Percentiles rank a stretch among this genome's conserved stretches.
phyloP scores from a whole-genome alignment of 495 filamentous ascomycete genomes.

The Penicillium maclennaniae region DNA sequence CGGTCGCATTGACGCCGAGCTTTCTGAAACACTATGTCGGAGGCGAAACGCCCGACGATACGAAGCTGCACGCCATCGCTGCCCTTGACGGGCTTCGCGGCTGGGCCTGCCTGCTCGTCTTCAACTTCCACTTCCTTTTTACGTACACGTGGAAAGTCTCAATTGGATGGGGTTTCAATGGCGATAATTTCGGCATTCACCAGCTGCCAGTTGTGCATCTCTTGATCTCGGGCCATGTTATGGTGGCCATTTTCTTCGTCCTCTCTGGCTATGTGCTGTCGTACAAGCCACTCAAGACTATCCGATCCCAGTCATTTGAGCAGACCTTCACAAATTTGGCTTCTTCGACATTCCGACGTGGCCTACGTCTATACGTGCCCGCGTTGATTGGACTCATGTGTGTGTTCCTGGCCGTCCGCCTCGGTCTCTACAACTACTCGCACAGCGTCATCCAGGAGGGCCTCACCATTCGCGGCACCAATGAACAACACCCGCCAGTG shows the following conservation, averaged over 20 bases:
- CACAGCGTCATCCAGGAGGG: conserved; percentile 35
- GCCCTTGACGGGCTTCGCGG: conserved; percentile 50
- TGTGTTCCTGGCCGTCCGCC: conserved; percentile 51
- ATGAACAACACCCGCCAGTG: conserved; percentile 43
- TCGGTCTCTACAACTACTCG: conserved; percentile 48
- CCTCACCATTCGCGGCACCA: conserved; percentile 43
- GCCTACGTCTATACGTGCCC: conserved; percentile 60
- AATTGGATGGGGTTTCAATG: conserved; percentile 45
- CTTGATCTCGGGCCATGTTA: conserved; percentile 60
- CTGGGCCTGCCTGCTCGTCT: conserved; percentile 50
- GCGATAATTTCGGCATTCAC: conserved; percentile 50
- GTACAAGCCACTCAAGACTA: conserved; percentile 58
- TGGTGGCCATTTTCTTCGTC: conserved; percentile 73
- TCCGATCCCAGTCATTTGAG: conserved; percentile 51
- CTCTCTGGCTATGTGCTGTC: conserved; percentile 68
- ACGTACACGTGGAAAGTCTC: conserved; percentile 47
- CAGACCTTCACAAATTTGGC: conserved; percentile 46
- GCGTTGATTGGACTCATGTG: conserved; percentile 53
- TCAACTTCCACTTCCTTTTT: conserved; percentile 53
- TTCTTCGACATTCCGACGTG: conserved; percentile 62
- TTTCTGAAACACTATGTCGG: conserved; percentile 41
- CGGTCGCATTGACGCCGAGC: conserved; percentile 37
- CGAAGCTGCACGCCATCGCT: conserved; percentile 42
- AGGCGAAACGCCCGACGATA: conserved; percentile 24
- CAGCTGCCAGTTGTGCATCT: conserved; percentile 64